These are phyloP conservation scores for Mikania micrantha DNA, from an alignment of 129 eudicot genomes.

Conservation along the genomic window DNA sequence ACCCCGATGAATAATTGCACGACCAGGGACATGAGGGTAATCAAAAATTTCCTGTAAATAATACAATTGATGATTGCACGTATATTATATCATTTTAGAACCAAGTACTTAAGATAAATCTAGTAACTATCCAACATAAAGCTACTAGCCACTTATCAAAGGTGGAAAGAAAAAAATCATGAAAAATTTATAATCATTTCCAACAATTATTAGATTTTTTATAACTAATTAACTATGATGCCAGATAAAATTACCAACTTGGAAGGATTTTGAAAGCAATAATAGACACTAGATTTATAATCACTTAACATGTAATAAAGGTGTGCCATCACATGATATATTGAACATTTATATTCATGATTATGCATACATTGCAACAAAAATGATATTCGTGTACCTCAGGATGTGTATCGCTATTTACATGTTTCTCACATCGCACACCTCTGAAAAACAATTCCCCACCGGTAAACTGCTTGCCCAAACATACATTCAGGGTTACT, in stretches of 20 bases:
- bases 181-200: neutral
- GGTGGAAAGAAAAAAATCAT: neutral
- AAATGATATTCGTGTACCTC: constrained; percentile 46
- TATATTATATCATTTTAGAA: neutral
- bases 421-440: constrained; percentile 89
- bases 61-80: neutral
- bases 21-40: constrained; percentile 72
- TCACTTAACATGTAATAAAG: neutral
- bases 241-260: neutral
- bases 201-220: neutral
- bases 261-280: neutral
- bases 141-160: neutral
- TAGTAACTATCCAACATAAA: neutral
- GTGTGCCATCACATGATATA: neutral
- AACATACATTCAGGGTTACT: constrained; percentile 81
- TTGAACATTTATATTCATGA: neutral
- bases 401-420: constrained; percentile 59
- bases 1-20: constrained; percentile 89
- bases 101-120: neutral
- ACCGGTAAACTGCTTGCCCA: constrained; percentile 83
- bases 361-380: neutral
- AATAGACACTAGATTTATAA: neutral
- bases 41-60: constrained; percentile 60
- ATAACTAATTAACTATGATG: neutral
- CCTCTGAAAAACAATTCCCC: constrained; percentile 94